Percentiles rank a stretch among this genome's conserved stretches.
These are phyloP conservation scores for Gossypium armourianum DNA, from an alignment of 441 rosid species.

Conservation along the genomic window DNA sequence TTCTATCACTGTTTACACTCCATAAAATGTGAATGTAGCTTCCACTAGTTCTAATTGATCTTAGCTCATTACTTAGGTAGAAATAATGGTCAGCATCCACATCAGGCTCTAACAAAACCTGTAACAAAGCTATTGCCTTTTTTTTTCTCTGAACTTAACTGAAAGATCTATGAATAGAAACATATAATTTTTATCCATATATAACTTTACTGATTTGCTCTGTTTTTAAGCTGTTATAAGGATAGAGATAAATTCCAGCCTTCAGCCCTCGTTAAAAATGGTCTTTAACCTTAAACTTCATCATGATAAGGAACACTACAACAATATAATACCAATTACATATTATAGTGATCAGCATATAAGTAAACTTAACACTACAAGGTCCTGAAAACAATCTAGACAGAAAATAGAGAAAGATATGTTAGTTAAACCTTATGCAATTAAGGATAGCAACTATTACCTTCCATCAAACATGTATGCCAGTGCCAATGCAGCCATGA, in stretches of 20 bases:
- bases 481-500: constrained; percentile 91
- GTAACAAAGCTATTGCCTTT: too few species aligned
- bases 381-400: not conserved
- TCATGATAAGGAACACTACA: not conserved
- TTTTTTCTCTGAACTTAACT: too few species aligned
- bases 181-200: not conserved
- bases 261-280: not conserved
- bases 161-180: not conserved
- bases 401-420: not conserved
- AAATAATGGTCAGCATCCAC: not conserved
- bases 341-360: not conserved
- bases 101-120: not conserved
- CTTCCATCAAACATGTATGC: constrained; percentile 97
- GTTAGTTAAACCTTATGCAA: not conserved
- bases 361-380: not conserved
- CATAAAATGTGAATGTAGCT: not conserved
- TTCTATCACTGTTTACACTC: not conserved
- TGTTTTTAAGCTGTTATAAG: not conserved
- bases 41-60: not conserved
- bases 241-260: not conserved
- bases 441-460: constrained; percentile 23
- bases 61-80: not conserved
- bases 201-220: not conserved
- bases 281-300: not conserved
- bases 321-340: not conserved